A percentile compares a stretch with the other conserved stretches of the same genome.
These are phyloP conservation scores for Melocanna baccifera DNA, from an alignment of 176 grass and related monocot species.

Conservation along the genomic window DNA sequence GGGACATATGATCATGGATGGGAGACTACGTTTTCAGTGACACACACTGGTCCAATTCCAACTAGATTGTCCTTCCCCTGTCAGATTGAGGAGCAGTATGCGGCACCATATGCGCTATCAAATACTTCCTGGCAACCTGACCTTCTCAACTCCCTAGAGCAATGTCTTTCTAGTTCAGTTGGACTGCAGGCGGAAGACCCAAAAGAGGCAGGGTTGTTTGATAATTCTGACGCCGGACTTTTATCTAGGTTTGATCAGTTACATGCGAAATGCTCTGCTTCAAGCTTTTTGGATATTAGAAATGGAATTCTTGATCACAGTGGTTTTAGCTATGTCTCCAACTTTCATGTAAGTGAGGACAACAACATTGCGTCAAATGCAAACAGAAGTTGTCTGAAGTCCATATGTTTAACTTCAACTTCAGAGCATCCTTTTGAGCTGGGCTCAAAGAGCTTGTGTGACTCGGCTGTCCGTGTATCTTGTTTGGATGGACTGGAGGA, in stretches of 20 bases:
- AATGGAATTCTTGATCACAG: conserved; percentile 27
- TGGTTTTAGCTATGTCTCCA: conserved; percentile 17
- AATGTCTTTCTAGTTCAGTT: conserved; percentile 29
- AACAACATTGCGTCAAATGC: conserved; percentile 2
- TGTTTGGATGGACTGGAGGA: conserved; percentile 35
- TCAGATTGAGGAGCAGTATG: conserved; percentile 32
- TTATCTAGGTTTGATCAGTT: conserved; percentile 23
- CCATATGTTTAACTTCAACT: conserved; percentile 32
- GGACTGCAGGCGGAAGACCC: not conserved
- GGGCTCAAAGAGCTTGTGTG: conserved; percentile 4
- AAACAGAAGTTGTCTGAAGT: conserved; percentile 24
- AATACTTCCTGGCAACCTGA: conserved; percentile 34
- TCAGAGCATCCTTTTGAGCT: conserved; percentile 26
- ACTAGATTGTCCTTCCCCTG: conserved; percentile 22
- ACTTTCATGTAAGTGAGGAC: conserved; percentile 22
- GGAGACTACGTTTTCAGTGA: conserved; percentile 20
- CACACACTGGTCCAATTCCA: conserved; percentile 8
- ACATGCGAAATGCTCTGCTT: conserved; percentile 26
- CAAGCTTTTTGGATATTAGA: conserved; percentile 30
- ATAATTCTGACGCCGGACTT: conserved; percentile 23
- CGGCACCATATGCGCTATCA: conserved; percentile 28
- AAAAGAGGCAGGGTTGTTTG: conserved; percentile 6
- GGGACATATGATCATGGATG: conserved; percentile 16
- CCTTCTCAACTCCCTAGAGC: conserved; percentile 14
- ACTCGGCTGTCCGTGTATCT: conserved; percentile 14